A percentile compares a stretch with the other conserved stretches of the same genome.
Conservation (phyloP, 2,329 filamentous ascomycete genomes). For the Bipolaris oryzae region DNA sequence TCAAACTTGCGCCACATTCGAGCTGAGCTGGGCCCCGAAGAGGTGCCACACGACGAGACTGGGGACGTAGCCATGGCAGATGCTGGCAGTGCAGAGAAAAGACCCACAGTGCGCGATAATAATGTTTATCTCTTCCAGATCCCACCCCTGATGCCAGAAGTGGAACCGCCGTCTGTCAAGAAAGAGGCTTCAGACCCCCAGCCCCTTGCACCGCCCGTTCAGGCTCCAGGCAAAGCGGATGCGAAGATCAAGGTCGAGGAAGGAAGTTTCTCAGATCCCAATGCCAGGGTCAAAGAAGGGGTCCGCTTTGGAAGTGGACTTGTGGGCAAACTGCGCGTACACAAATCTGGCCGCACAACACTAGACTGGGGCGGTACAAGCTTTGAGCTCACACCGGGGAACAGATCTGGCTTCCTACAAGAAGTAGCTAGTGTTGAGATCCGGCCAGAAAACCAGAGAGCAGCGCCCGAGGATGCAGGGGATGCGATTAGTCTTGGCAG, state of each 20-base stretch:
- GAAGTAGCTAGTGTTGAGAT: slow-evolving; percentile 58
- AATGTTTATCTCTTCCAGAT: slow-evolving; percentile 69
- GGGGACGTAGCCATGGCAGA: slow-evolving; percentile 51
- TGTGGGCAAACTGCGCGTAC: slow-evolving; percentile 67
- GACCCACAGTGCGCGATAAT: slow-evolving; percentile 52
- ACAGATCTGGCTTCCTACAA: slow-evolving; percentile 63
- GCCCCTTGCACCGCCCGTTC: slow-evolving; percentile 17
- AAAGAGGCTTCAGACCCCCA: slow-evolving; percentile 31
- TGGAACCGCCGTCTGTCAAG: slow-evolving; percentile 51
- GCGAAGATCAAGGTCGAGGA: slow-evolving; percentile 43
- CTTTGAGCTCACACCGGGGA: slow-evolving; percentile 63
- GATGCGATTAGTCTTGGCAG: slow-evolving; percentile 64
- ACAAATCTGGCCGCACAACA: slow-evolving; percentile 65
- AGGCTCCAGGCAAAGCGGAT: slow-evolving; percentile 23
- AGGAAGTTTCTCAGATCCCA: slow-evolving; percentile 28
- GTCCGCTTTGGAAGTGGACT: slow-evolving; percentile 57
- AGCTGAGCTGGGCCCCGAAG: slow-evolving; percentile 54
- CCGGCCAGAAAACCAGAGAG: slow-evolving; percentile 43
- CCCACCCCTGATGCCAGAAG: slow-evolving; percentile 65
- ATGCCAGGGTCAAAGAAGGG: slow-evolving; percentile 21
- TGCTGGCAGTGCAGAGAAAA: slow-evolving; percentile 24
- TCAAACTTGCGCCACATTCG: slow-evolving; percentile 55
- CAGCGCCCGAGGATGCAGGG: slow-evolving; percentile 45
- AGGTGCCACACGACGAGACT: slow-evolving; percentile 44
- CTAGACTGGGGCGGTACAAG: slow-evolving; percentile 68